Evolutionary conservation across 2,329 filamentous ascomycete species (phyloP).

Genomic region (Alternaria longipes): DNA sequence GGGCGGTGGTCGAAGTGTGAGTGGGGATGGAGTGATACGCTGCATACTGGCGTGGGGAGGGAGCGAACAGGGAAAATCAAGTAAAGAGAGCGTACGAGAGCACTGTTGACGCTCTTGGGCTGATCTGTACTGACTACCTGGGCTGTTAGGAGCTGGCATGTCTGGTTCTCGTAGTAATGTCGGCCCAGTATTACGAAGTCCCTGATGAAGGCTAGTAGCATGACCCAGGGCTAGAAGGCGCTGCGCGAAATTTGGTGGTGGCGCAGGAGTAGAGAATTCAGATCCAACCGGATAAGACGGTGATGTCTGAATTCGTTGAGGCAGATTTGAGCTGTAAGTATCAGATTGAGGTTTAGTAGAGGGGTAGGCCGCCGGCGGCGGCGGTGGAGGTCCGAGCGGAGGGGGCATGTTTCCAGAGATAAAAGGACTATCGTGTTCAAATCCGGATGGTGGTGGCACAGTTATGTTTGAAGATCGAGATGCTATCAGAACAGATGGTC

Average conservation of each 20-base stretch:
- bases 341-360: background rate
- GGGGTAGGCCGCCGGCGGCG: background rate
- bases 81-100: background rate
- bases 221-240: conserved; percentile 1
- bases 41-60: conserved; percentile 19
- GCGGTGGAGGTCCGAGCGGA: background rate
- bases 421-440: background rate
- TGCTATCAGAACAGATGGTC: background rate
- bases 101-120: background rate
- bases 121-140: background rate
- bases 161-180: background rate
- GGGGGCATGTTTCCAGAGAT: background rate
- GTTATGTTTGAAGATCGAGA: background rate
- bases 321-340: background rate
- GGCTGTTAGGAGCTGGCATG: background rate
- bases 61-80: background rate
- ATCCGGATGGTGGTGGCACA: background rate
- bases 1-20: conserved; percentile 10
- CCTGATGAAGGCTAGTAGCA: background rate
- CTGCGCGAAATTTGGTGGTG: conserved; percentile 7
- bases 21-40: conserved; percentile 24
- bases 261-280: background rate
- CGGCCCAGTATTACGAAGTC: background rate
- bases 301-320: background rate
- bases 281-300: background rate